A percentile compares a stretch with the other conserved stretches of the same genome.
Conservation (phyloP, 2,329 filamentous ascomycete species). For the Fusarium transvaalense region DNA sequence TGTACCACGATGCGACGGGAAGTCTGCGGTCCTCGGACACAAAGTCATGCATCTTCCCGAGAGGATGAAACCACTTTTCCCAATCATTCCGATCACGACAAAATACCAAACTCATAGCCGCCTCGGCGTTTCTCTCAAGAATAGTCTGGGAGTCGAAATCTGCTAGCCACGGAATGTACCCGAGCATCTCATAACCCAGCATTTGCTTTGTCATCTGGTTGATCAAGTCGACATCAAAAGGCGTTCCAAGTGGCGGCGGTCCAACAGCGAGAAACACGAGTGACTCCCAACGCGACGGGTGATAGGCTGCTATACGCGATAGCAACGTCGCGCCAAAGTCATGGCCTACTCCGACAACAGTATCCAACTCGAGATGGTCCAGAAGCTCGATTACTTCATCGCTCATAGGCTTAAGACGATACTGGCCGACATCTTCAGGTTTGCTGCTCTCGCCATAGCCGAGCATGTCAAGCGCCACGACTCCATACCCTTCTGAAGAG, state of each 20-base stretch:
- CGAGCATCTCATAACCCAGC: conserved; percentile 50
- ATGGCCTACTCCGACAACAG: conserved; percentile 59
- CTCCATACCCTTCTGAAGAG: conserved; percentile 54
- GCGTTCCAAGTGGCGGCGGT: conserved; percentile 46
- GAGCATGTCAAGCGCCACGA: conserved; percentile 58
- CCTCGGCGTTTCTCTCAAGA: conserved; percentile 45
- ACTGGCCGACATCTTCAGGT: conserved; percentile 46
- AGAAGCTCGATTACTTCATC: conserved; percentile 54
- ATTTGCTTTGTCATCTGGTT: conserved; percentile 50
- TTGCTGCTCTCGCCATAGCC: conserved; percentile 55
- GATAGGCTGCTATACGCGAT: conserved; percentile 48
- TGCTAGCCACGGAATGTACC: conserved; percentile 51
- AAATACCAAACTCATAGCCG: conserved; percentile 50
- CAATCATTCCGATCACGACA: conserved; percentile 43
- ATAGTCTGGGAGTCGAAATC: conserved; percentile 20
- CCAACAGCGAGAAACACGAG: conserved; percentile 51
- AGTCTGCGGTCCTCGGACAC: conserved; percentile 40
- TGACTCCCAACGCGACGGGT: conserved; percentile 38
- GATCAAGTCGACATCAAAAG: conserved; percentile 50
- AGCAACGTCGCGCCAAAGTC: conserved; percentile 53
- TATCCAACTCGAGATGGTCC: conserved; percentile 47
- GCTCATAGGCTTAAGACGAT: conserved; percentile 51
- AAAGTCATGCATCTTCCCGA: conserved; percentile 48
- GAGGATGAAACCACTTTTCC: conserved; percentile 48
- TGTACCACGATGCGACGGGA: conserved; percentile 47